Evolutionary conservation across 441 rosid genomes (phyloP), one percentile per base, ranked within the genome.

Genomic region (Capsella rubella): DNA sequence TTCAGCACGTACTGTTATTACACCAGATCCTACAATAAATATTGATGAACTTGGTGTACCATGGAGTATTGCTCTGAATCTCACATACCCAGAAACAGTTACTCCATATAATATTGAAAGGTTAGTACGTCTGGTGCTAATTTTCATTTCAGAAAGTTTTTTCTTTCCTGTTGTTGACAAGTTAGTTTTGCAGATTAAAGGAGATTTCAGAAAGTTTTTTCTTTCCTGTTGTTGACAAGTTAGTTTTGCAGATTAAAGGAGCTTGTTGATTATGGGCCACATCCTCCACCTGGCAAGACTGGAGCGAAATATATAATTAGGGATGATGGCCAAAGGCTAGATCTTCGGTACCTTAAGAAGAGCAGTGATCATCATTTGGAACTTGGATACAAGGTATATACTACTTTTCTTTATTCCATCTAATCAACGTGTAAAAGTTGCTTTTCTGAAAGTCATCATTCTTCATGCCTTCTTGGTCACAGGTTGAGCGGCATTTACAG

Each of bases 301-400:
- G 99, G 99, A 64, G 99, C 99, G 12, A 96, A 90, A 77, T 96
- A 96, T 77, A 95, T 95, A 63, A 95, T 92, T 74, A 85, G 99
- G 73, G 99, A 95, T 79, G 99, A 95, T 76, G 99, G 99, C 54
- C 99, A 95, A 78, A 88, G 99, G 67, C 97, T 96, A 50, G 99
- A 96, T 80, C 97, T 96, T 64, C 97, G 99, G 35, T 96, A 91
- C 83, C 82, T 96, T 84, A 96, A 93, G 87, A 96, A 91, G 87
- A 96, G 99, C 79, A 96, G 98, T 59, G 99, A 96, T 87, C 98
- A 96, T 73, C 99, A 96, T 85, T 79, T 96, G 88, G 97, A 93
- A 82, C 93, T 96, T 82, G 99, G 99, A 69, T 96, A 96, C 84
- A 96, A 96, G 91, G 47, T 74, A 55, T 46, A 11, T 12, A 59